phyloP scores from a whole-genome alignment of 2,329 filamentous ascomycete genomes.

The Pseudogymnoascus sp. region DNA sequence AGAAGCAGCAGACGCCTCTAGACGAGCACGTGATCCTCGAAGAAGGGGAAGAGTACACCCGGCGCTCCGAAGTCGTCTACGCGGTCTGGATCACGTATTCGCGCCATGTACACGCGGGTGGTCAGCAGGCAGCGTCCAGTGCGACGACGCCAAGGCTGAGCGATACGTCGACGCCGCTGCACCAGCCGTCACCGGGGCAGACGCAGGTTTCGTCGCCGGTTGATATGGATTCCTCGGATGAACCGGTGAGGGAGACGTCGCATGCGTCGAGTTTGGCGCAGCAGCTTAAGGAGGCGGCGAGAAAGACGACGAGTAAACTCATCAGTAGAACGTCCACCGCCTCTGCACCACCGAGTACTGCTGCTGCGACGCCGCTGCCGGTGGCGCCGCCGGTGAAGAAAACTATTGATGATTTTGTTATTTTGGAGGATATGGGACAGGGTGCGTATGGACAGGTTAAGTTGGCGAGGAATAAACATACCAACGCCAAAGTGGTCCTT shows the following conservation, averaged over 20 bases:
- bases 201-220: conserved; percentile 48
- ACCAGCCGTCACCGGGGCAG: conserved; percentile 71
- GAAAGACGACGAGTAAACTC: conserved; percentile 45
- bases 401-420: conserved; percentile 79
- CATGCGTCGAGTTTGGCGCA: conserved; percentile 42
- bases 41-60: conserved; percentile 44
- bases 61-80: conserved; percentile 72
- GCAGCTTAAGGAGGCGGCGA: conserved; percentile 48
- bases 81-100: conserved; percentile 98
- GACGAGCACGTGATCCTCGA: conserved; percentile 59
- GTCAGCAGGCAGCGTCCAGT: conserved; percentile 49
- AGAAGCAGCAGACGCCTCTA: conserved; percentile 53
- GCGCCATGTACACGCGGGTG: conserved; percentile 73
- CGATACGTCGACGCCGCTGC: conserved; percentile 60
- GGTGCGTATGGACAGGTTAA: conserved; percentile 98
- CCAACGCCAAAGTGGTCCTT: conserved; percentile 75
- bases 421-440: conserved; percentile 97
- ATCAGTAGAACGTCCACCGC: conserved; percentile 28
- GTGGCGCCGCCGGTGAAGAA: conserved; percentile 51
- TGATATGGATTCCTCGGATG: conserved; percentile 45
- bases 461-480: conserved; percentile 70
- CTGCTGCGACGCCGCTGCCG: conserved; percentile 25
- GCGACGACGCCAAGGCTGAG: conserved; percentile 55
- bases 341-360: conserved; percentile 13
- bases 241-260: conserved; percentile 32